These are phyloP conservation scores for Danielozyma ontarioensis DNA, from an alignment of 805 yeast species.

Conservation along the genomic window DNA sequence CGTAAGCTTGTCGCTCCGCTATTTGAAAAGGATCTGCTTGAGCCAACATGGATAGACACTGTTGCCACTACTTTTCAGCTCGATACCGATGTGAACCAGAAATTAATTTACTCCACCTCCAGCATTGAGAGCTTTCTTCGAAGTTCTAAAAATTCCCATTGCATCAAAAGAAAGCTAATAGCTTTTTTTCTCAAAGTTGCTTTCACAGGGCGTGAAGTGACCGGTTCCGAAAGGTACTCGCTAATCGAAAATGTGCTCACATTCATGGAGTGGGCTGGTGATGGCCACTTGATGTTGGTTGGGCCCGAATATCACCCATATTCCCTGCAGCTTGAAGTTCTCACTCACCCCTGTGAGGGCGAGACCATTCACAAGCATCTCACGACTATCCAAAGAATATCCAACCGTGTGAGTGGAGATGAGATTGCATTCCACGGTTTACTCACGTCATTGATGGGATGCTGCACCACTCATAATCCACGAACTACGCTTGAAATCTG, in stretches of 20 bases:
- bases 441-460: neutral
- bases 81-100: conserved; percentile 6
- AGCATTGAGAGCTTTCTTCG: conserved; percentile 11
- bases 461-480: conserved; percentile 1
- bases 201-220: conserved; percentile 9
- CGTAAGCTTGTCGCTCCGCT: conserved; percentile 13
- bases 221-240: conserved; percentile 7
- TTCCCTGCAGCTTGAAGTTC: no score
- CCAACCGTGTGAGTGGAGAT: no score
- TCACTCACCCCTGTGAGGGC: no score
- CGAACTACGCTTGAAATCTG: conserved; percentile 4
- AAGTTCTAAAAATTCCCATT: conserved; percentile 5
- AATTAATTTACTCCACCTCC: conserved; percentile 6
- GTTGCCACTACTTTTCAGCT: conserved; percentile 20
- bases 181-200: conserved; percentile 11
- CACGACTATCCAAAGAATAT: no score
- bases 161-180: conserved; percentile 16
- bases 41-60: conserved; percentile 18
- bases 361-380: no score
- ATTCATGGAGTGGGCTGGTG: conserved; percentile 11
- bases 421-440: neutral
- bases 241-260: conserved; percentile 13
- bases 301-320: conserved; percentile 11
- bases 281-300: conserved; percentile 15
- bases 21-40: conserved; percentile 1